phyloP scores from a whole-genome alignment of 2,329 filamentous ascomycete species.

The Calonectria crousiana region DNA sequence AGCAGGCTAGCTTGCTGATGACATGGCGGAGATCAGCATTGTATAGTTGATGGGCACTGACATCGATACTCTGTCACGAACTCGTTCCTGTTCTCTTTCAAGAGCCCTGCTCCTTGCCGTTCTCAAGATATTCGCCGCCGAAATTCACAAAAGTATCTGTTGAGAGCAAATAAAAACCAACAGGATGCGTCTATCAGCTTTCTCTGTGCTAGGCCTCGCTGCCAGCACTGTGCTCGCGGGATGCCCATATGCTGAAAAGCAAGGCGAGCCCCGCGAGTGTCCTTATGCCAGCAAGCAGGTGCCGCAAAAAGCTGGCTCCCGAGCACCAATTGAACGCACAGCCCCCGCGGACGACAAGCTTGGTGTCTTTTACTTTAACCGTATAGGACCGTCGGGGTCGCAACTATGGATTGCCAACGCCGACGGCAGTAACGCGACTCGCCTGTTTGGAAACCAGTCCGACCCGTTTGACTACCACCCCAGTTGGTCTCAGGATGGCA shows the following conservation, averaged over 20 bases:
- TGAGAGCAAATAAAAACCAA: not conserved
- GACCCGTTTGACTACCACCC: slow-evolving; percentile 15
- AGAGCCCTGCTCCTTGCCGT: no score
- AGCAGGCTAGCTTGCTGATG: not conserved
- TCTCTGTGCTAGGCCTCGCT: not conserved
- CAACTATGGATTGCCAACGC: slow-evolving; percentile 15
- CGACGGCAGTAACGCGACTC: slow-evolving; percentile 8
- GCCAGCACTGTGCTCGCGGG: slow-evolving; percentile 3
- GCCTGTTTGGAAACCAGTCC: slow-evolving; percentile 5
- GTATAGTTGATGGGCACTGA: not conserved
- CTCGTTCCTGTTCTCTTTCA: no score
- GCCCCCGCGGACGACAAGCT: slow-evolving; percentile 3
- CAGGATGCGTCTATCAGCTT: not conserved
- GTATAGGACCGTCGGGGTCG: slow-evolving; percentile 12
- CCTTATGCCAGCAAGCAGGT: slow-evolving; percentile 3
- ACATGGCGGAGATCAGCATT: not conserved
- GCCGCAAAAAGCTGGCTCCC: not conserved
- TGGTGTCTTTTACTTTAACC: slow-evolving; percentile 15
- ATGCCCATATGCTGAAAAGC: slow-evolving; percentile 10
- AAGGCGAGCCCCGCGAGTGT: not conserved
- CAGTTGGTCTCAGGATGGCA: slow-evolving; percentile 10
- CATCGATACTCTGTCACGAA: not conserved
- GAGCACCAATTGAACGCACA: not conserved
- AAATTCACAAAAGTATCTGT: not conserved
- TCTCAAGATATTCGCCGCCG: not conserved